Evolutionary conservation across 2,329 filamentous ascomycete species (phyloP), one percentile per base, ranked within the genome.

Genomic region (Penicillium sp.): DNA sequence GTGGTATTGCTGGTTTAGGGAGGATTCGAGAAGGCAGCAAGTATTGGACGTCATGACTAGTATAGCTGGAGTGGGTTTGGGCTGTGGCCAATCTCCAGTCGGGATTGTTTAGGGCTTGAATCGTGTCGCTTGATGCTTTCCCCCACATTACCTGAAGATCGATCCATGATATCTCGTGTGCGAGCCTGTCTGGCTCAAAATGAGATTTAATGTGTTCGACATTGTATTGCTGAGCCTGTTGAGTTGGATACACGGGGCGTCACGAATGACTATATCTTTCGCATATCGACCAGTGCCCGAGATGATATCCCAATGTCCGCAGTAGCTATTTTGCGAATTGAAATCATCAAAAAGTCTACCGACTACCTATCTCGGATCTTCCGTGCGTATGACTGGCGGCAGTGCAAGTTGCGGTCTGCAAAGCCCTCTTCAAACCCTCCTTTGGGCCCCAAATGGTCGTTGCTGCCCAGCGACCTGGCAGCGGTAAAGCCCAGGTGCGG

Each of bases 401-500:
- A n/a, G 16, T 40, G 39, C 42, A 52, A 55, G 44, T 55, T 55
- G 51, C 52, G 52, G 52, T 55, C 52, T 55, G 52, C 36, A 30
- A 47, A 30, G 18, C 34, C 45, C 41, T 35, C 42, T 41, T 37
- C 30, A 12, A 29, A 32, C 16, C 33, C 26, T 29, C 37, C 18
- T 52, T 49, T 38, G 46, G 32, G 49, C 47, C 49, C 44, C 46
- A 54, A 47, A 32, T 20, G 26, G 32, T 27, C 47, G 50, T 61
- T 58, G 58, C 51, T 61, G 58, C 58, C 58, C 58, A 60, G 57
- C 50, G 54, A 47, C 43, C 40, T 6, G 14, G 34, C 52, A 36
- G 57, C 57, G 55, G 57, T 59, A 59, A 60, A 57, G 56, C 52
- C 53, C 39, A 56, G 54, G 44, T 37, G 40, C 45, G 47, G 45